A percentile compares a stretch with the other conserved stretches of the same genome.
Evolutionary conservation across 129 eudicot species (phyloP).

Genomic region (Flaveria trinervia): DNA sequence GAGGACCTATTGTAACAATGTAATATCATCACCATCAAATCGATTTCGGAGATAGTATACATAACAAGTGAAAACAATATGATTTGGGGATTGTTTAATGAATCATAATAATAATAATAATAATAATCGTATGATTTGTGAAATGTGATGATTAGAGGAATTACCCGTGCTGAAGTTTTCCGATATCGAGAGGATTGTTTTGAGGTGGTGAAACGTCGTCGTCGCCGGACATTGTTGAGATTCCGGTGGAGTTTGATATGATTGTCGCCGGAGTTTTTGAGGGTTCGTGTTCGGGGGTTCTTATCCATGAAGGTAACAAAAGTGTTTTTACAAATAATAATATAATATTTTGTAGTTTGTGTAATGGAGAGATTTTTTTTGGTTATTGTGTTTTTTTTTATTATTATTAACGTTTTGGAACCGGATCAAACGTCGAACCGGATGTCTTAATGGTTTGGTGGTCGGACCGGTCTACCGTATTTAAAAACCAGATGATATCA

Average conservation of each 20-base stretch:
- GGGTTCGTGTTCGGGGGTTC: too few species aligned
- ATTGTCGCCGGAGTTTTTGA: too few species aligned
- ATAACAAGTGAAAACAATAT: background rate
- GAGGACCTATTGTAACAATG: background rate
- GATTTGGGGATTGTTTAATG: background rate
- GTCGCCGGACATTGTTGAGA: slow-evolving; percentile 28
- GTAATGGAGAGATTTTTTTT: too few species aligned
- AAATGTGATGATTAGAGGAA: background rate
- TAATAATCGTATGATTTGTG: background rate
- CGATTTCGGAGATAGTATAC: background rate
- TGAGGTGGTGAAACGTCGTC: slow-evolving; percentile 22
- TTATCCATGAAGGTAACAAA: too few species aligned
- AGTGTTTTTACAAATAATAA: too few species aligned
- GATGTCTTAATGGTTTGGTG: too few species aligned
- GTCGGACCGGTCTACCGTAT: too few species aligned
- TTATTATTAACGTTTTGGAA: too few species aligned
- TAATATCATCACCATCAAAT: background rate
- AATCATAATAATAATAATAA: background rate
- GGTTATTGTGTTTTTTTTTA: too few species aligned
- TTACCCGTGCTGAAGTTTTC: slow-evolving; percentile 66
- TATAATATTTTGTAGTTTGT: too few species aligned
- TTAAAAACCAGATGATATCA: too few species aligned
- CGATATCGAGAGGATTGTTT: slow-evolving; percentile 40
- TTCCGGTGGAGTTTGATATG: background rate
- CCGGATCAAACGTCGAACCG: too few species aligned